Evolutionary conservation across 306 rosid genomes (phyloP).

Genomic region (Adenanthera pavonina): DNA sequence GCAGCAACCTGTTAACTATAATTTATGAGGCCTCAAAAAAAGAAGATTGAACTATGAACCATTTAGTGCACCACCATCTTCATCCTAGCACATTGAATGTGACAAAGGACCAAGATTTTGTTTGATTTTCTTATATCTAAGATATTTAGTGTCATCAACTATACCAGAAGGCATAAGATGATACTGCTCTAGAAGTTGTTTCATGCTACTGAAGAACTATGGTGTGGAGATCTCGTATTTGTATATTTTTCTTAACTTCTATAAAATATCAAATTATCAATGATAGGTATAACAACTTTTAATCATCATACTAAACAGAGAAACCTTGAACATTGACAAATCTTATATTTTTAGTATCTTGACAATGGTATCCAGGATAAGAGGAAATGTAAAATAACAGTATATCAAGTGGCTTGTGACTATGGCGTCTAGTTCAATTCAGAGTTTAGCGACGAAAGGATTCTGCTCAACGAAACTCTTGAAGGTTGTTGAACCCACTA

Average conservation of each 20-base stretch:
- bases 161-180: not conserved
- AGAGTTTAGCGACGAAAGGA: conserved; percentile 20
- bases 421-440: not conserved
- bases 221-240: not conserved
- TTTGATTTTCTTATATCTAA: not conserved
- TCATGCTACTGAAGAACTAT: not conserved
- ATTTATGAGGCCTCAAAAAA: not conserved
- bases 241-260: not conserved
- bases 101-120: too few relatives aligned
- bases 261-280: not conserved
- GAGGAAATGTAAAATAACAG: too few relatives aligned
- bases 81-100: not conserved
- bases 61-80: not conserved
- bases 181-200: not conserved
- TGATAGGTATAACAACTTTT: not conserved
- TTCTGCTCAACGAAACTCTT: conserved; percentile 8
- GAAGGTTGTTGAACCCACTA: conserved; percentile 3
- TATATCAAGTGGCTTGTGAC: too few relatives aligned
- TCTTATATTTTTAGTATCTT: too few relatives aligned
- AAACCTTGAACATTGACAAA: too few relatives aligned
- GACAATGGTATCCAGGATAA: too few relatives aligned
- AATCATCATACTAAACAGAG: not conserved
- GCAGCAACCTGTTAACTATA: not conserved
- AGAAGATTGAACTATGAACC: not conserved
- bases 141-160: not conserved